phyloP scores from a whole-genome alignment of 768 basidiomycete genomes.

The Boletus vinaceobasis region DNA sequence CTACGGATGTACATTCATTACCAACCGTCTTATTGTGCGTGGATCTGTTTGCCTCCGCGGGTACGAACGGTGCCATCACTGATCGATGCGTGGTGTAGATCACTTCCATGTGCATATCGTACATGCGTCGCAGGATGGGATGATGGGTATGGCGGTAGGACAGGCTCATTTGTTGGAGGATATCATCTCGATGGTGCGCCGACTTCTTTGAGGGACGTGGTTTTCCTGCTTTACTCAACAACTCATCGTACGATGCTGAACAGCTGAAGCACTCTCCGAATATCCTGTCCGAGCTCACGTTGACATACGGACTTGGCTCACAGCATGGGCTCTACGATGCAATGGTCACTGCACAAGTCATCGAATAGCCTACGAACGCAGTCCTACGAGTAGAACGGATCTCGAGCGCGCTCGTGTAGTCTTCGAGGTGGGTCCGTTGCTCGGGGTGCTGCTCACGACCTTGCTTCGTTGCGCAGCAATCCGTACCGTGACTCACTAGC shows the following conservation, averaged over 20 bases:
- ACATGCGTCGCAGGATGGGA: conserved; percentile 58
- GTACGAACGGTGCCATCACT: not conserved
- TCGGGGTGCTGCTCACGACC: not conserved
- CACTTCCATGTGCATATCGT: conserved; percentile 95
- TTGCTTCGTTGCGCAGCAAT: not conserved
- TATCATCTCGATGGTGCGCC: conserved; percentile 74
- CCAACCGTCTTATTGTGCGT: conserved; percentile 90
- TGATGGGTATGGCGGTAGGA: conserved; percentile 74
- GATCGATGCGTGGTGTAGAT: conserved; percentile 43
- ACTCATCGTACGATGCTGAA: conserved; percentile 18
- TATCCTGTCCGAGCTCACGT: conserved; percentile 66
- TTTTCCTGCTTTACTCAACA: not conserved
- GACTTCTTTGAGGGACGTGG: not conserved
- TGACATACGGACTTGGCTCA: conserved; percentile 81
- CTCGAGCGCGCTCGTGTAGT: not conserved
- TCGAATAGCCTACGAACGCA: not conserved
- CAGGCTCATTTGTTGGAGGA: conserved; percentile 94
- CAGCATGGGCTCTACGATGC: conserved; percentile 66
- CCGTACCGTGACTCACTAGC: not conserved
- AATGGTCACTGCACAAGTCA: conserved; percentile 39
- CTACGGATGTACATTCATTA: conserved; percentile 89
- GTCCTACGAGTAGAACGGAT: not conserved
- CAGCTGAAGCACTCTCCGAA: conserved; percentile 61
- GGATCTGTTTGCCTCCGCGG: not conserved
- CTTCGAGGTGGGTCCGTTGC: not conserved